phyloP scores from a whole-genome alignment of 2,329 filamentous ascomycete species.

The Verticillium isaacii region DNA sequence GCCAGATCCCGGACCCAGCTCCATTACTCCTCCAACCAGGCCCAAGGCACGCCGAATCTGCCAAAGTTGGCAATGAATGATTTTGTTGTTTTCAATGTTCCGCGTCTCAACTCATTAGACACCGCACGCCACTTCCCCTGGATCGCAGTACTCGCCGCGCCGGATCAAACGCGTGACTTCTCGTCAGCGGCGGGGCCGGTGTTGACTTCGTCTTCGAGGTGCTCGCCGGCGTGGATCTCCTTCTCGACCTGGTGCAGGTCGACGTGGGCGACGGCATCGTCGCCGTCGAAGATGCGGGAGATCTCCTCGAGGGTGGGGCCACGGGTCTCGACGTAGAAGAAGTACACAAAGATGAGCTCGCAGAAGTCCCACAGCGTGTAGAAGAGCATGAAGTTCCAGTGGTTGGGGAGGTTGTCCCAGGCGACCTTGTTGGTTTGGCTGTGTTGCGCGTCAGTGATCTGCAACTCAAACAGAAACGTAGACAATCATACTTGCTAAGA shows the following conservation, averaged over 20 bases:
- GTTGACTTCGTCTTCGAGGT: constrained; percentile 26
- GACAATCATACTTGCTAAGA: constrained; percentile 40
- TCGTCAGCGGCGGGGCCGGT: constrained; percentile 9
- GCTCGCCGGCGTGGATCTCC: constrained; percentile 36
- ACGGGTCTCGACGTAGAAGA: constrained; percentile 66
- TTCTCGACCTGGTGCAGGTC: constrained; percentile 52
- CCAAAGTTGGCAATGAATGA: not conserved
- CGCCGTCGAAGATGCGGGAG: constrained; percentile 66
- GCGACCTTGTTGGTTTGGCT: constrained; percentile 58
- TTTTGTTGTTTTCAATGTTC: not conserved
- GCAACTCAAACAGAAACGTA: not conserved
- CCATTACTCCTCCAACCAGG: not conserved
- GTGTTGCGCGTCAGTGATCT: not conserved
- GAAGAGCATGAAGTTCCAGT: constrained; percentile 64
- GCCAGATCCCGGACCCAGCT: not conserved
- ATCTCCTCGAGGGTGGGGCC: constrained; percentile 68
- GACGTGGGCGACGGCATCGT: constrained; percentile 50
- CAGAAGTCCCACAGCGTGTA: constrained; percentile 59
- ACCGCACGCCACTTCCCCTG: not conserved
- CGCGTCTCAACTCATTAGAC: not conserved
- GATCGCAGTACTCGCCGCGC: not conserved
- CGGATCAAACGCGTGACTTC: constrained; percentile 7
- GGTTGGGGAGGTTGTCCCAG: constrained; percentile 52
- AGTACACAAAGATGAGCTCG: constrained; percentile 59
- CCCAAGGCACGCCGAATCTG: not conserved